These are phyloP conservation scores for Saturnispora sanitii DNA, from an alignment of 805 yeast species.

Conservation along the genomic window DNA sequence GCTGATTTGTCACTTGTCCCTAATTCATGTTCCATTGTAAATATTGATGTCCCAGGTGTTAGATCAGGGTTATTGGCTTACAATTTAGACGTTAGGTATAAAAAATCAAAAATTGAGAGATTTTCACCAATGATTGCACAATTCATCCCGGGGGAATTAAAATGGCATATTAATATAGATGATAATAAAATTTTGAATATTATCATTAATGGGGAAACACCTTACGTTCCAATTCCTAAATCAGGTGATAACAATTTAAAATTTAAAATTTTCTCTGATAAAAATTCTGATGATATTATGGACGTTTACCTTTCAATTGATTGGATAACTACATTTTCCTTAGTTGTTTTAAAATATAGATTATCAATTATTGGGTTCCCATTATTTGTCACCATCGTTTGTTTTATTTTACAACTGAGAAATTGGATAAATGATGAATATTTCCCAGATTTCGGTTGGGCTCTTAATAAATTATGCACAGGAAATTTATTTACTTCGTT, in stretches of 20 bases:
- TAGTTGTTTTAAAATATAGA: slow-evolving; percentile 68
- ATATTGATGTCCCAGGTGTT: slow-evolving; percentile 43
- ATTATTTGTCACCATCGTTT: slow-evolving; percentile 43
- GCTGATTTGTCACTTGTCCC: slow-evolving; percentile 33
- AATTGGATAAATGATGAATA: slow-evolving; percentile 29
- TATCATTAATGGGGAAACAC: slow-evolving; percentile 56
- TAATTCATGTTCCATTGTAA: slow-evolving; percentile 35
- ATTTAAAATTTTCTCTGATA: slow-evolving; percentile 37
- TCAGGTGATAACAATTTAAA: slow-evolving; percentile 23
- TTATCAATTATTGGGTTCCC: slow-evolving; percentile 66
- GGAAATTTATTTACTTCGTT: slow-evolving; percentile 22
- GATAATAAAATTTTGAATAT: slow-evolving; percentile 31
- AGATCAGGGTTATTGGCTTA: slow-evolving; percentile 57
- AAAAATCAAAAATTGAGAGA: slow-evolving; percentile 19
- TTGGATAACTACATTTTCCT: slow-evolving; percentile 49
- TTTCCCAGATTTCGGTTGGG: slow-evolving; percentile 38
- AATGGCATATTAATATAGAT: slow-evolving; percentile 58
- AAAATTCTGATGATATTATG: slow-evolving; percentile 26
- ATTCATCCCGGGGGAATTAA: slow-evolving; percentile 57
- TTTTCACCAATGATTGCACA: slow-evolving; percentile 66
- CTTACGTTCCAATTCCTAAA: slow-evolving; percentile 30
- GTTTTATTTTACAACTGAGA: slow-evolving; percentile 45
- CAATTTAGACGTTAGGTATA: slow-evolving; percentile 24
- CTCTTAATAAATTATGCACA: slow-evolving; percentile 32
- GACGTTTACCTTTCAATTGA: slow-evolving; percentile 40